phyloP scores from a whole-genome alignment of 257 asterid species.

The Plectranthus barbatus region DNA sequence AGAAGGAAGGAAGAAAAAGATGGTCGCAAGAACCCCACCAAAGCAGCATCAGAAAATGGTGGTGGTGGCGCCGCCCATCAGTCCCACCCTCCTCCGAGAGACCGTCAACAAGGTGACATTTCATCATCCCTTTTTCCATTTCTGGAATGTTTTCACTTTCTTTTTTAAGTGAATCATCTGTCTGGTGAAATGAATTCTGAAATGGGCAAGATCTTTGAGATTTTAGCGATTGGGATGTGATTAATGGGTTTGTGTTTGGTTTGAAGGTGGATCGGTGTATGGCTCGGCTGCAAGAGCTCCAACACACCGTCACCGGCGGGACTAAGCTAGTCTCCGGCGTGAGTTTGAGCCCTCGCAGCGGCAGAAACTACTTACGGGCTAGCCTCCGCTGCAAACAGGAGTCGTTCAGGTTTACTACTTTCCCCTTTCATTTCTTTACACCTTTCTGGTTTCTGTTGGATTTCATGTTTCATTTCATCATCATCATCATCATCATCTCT shows the following conservation, averaged over 20 bases:
- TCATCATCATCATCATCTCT: too few species aligned
- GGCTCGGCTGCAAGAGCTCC: constrained; percentile 93
- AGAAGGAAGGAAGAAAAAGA: neutral
- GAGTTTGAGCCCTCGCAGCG: constrained; percentile 59
- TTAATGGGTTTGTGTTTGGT: constrained; percentile 1
- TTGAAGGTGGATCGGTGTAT: constrained; percentile 80
- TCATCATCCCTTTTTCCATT: neutral
- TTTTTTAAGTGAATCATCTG: too few species aligned
- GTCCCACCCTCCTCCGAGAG: constrained; percentile 63
- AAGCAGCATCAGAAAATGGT: constrained; percentile 35
- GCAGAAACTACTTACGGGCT: constrained; percentile 36
- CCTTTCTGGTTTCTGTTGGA: too few species aligned
- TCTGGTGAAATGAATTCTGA: too few species aligned
- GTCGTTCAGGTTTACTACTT: constrained; percentile 36
- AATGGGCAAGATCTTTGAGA: neutral
- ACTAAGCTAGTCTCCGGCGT: constrained; percentile 43
- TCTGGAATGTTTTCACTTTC: neutral
- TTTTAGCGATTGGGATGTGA: neutral
- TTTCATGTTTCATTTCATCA: too few species aligned
- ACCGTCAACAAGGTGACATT: constrained; percentile 54
- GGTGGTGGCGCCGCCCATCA: constrained; percentile 46
- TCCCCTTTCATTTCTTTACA: neutral
- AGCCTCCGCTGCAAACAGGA: constrained; percentile 68
- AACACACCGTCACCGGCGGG: constrained; percentile 60
- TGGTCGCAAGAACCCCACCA: constrained; percentile 92